These are phyloP conservation scores for Penicillium glabrum DNA, from an alignment of 2,329 filamentous ascomycete species.

Conservation along the genomic window DNA sequence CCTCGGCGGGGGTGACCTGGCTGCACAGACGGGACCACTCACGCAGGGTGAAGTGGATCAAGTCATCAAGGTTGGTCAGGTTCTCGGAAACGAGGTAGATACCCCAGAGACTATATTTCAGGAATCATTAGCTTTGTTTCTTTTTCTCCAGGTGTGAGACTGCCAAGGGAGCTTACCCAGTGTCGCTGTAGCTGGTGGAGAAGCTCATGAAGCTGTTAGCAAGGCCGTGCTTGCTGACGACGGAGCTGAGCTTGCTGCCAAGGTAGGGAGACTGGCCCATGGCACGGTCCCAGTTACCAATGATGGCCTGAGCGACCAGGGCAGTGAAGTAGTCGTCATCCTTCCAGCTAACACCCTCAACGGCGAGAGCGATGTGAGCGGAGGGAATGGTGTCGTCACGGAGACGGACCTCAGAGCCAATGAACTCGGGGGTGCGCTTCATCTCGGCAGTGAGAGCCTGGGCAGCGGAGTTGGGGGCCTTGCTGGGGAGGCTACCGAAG, in stretches of 20 bases:
- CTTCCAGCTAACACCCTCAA: conserved; percentile 99
- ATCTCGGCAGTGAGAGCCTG: conserved; percentile 68
- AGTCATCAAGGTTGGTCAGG: conserved; percentile 82
- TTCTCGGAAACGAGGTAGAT: conserved; percentile 97
- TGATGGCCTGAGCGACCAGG: conserved; percentile 94
- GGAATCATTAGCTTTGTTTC: background rate
- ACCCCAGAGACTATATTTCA: conserved; percentile 79
- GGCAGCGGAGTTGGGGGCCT: conserved; percentile 71
- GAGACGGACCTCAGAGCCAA: conserved; percentile 92
- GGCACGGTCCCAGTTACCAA: conserved; percentile 99
- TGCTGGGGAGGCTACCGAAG: conserved; percentile 76
- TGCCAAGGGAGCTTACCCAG: conserved; percentile 67
- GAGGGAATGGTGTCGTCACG: conserved; percentile 95
- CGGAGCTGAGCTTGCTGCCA: conserved; percentile 95
- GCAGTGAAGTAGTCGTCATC: conserved; percentile 99
- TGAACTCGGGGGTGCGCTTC: conserved; percentile 89
- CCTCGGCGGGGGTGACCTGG: conserved; percentile 84
- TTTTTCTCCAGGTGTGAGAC: too few species aligned
- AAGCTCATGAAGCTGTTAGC: conserved; percentile 99
- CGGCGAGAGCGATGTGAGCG: conserved; percentile 96
- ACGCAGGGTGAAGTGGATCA: conserved; percentile 96
- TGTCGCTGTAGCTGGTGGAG: conserved; percentile 99
- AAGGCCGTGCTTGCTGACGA: conserved; percentile 90
- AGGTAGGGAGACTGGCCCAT: conserved; percentile 97
- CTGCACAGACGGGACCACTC: conserved; percentile 96